phyloP scores from a whole-genome alignment of 192 early-diverging fungal species.

The Coemansia sp. region DNA sequence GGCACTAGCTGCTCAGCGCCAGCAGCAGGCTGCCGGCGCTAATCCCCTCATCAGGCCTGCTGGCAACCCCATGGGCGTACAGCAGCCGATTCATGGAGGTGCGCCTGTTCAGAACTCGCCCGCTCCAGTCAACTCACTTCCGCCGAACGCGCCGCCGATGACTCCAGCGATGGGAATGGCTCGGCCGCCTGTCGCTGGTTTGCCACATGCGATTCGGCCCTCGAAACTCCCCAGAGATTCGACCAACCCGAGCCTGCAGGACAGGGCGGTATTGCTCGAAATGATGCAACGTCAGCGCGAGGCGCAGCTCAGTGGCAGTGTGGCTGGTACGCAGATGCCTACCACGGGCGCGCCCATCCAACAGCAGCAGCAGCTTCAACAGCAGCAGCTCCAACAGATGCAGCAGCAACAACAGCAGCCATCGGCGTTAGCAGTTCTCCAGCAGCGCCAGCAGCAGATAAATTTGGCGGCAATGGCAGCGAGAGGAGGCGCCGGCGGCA shows the following conservation, averaged over 20 bases:
- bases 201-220: constrained; percentile 2
- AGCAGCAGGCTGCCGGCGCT: constrained; percentile 17
- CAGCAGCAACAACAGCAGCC: constrained; percentile 6
- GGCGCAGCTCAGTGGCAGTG: constrained; percentile 3
- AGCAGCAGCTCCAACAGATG: neutral
- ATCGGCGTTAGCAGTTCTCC: constrained; percentile 5
- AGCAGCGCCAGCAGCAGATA: constrained; percentile 7
- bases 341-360: neutral
- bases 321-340: constrained; percentile 8
- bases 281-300: constrained; percentile 26
- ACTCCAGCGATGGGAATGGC: neutral
- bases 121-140: constrained; percentile 9
- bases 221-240: constrained; percentile 20
- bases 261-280: constrained; percentile 30
- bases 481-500: neutral
- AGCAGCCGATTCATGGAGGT: constrained; percentile 20
- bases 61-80: constrained; percentile 1
- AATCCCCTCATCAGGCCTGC: neutral
- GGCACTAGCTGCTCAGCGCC: constrained; percentile 11
- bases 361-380: neutral
- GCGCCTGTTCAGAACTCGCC: constrained; percentile 23
- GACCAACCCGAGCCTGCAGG: constrained; percentile 28
- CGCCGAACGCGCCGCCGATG: neutral
- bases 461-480: neutral
- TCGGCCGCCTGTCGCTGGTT: neutral